These are phyloP conservation scores for Cadophora luteo-olivacea DNA, from an alignment of 2,329 filamentous ascomycete species.

Conservation along the genomic window DNA sequence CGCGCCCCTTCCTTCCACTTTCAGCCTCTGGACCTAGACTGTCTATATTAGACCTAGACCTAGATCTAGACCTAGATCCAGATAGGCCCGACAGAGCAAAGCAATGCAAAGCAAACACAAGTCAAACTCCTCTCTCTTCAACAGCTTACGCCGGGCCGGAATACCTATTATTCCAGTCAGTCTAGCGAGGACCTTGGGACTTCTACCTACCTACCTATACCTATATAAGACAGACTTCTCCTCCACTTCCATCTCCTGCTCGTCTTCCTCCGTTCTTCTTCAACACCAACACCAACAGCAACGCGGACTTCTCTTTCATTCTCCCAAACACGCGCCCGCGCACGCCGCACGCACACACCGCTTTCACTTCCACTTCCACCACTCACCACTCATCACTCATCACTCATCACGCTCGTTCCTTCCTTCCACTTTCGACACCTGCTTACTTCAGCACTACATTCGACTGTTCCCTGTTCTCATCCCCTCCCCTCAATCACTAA, in stretches of 20 bases:
- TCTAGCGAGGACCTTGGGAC: not conserved
- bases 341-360: conserved; percentile 3
- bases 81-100: too few species aligned
- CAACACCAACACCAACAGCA: not conserved
- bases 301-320: not conserved
- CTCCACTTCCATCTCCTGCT: not conserved
- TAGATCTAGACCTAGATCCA: not conserved
- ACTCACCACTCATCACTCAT: conserved; percentile 4
- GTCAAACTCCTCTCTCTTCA: not conserved
- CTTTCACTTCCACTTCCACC: not conserved
- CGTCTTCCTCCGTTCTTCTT: not conserved
- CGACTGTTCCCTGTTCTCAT: not conserved
- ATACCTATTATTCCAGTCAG: not conserved
- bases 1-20: not conserved
- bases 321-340: not conserved
- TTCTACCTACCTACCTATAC: not conserved
- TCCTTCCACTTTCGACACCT: conserved; percentile 2
- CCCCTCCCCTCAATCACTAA: not conserved
- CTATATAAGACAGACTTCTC: not conserved
- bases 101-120: too few species aligned
- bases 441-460: not conserved
- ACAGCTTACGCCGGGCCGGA: not conserved
- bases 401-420: conserved; percentile 8
- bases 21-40: not conserved
- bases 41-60: not conserved